Conservation (phyloP, 2,329 filamentous ascomycete species). For the Penicillium thymicola region DNA sequence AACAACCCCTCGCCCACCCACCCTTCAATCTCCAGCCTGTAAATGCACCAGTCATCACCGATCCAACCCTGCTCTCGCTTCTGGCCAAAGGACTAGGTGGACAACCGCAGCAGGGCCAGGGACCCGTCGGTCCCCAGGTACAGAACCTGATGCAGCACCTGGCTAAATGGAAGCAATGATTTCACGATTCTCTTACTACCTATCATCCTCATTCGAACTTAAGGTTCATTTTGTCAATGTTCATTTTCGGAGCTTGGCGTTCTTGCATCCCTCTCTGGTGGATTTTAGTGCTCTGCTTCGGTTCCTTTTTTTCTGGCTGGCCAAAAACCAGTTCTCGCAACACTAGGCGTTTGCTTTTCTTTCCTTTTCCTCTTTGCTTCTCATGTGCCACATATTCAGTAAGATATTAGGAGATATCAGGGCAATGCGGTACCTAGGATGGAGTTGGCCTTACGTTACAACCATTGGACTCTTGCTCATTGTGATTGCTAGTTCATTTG, state of each 20-base stretch:
- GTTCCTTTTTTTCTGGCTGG: constrained; percentile 16
- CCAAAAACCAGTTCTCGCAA: constrained; percentile 15
- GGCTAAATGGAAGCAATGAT: constrained; percentile 47
- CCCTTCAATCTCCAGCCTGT: constrained; percentile 30
- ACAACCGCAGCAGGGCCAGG: constrained; percentile 36
- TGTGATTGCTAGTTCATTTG: constrained; percentile 6
- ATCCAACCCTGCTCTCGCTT: constrained; percentile 39
- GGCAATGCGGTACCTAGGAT: constrained; percentile 13
- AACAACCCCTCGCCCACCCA: constrained; percentile 27
- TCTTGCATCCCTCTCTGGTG: constrained; percentile 10
- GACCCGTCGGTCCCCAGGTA: constrained; percentile 38
- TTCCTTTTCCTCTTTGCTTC: constrained; percentile 1
- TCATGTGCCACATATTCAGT: constrained; percentile 2
- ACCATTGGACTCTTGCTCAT: constrained; percentile 3
- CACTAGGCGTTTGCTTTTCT: constrained; percentile 15
- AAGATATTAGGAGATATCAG: constrained; percentile 22
- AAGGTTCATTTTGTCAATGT: constrained; percentile 16
- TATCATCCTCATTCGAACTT: constrained; percentile 7
- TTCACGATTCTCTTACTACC: constrained; percentile 18
- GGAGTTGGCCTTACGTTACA: constrained; percentile 14
- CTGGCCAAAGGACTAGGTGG: constrained; percentile 38
- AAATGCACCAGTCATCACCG: constrained; percentile 28
- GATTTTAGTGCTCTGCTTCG: constrained; percentile 8
- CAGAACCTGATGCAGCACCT: constrained; percentile 50
- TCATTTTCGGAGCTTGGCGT: constrained; percentile 23